phyloP scores from a whole-genome alignment of 495 filamentous ascomycete genomes.

The Penicillium simplicissimum region DNA sequence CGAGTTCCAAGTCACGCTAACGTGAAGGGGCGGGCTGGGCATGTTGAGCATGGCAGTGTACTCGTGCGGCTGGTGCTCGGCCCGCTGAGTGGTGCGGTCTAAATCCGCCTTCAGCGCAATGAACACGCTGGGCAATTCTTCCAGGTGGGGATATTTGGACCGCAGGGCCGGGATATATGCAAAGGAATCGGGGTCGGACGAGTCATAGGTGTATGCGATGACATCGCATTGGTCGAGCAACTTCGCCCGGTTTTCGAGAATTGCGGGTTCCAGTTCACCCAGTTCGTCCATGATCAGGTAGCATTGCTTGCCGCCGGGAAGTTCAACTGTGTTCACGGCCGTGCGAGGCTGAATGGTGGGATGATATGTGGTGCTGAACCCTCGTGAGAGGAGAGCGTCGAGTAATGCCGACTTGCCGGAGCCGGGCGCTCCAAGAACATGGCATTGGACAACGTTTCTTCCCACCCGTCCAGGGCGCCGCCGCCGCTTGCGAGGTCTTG shows the following conservation, averaged over 20 bases:
- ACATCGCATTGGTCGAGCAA: slow-evolving; percentile 92
- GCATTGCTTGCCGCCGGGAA: slow-evolving; percentile 94
- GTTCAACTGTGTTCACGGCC: slow-evolving; percentile 93
- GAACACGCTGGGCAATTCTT: slow-evolving; percentile 85
- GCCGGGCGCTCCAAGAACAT: slow-evolving; percentile 80
- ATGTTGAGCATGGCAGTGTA: slow-evolving; percentile 81
- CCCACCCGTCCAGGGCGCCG: slow-evolving; percentile 80
- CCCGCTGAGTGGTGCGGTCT: slow-evolving; percentile 90
- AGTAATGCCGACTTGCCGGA: slow-evolving; percentile 89
- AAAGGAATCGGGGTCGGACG: slow-evolving; percentile 92
- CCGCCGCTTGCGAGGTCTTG: slow-evolving; percentile 82
- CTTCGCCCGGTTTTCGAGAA: slow-evolving; percentile 87
- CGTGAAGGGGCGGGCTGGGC: slow-evolving; percentile 79
- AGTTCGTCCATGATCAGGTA: slow-evolving; percentile 95
- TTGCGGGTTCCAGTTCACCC: slow-evolving; percentile 90
- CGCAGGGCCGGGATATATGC: slow-evolving; percentile 83
- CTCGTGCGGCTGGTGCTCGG: slow-evolving; percentile 87
- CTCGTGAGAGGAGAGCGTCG: slow-evolving; percentile 85
- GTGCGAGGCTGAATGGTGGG: slow-evolving; percentile 93
- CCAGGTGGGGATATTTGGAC: slow-evolving; percentile 74
- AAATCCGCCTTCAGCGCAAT: slow-evolving; percentile 90
- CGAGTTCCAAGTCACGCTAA: slow-evolving; percentile 87
- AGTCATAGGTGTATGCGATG: slow-evolving; percentile 94
- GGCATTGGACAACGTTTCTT: slow-evolving; percentile 93
- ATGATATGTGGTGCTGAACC: slow-evolving; percentile 82